Percentiles rank a stretch among this genome's conserved stretches.
Evolutionary conservation across 179 eudicot species (phyloP).

Genomic region (Vitellaria paradoxa): DNA sequence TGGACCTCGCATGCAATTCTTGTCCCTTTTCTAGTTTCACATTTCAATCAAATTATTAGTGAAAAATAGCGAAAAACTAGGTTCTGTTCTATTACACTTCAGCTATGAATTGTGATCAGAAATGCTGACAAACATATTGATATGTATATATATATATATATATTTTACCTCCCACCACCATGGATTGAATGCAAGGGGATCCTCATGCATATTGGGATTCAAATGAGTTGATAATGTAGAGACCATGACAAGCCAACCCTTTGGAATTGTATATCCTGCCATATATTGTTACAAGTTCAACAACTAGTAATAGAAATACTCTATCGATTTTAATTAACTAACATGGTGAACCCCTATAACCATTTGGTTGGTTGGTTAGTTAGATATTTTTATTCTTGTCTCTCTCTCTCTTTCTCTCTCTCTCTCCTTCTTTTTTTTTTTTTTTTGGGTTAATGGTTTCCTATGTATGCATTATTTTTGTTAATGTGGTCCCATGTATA

Average conservation of each 20-base stretch:
- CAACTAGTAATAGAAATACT: too few relatives aligned
- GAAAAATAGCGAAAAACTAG: not conserved
- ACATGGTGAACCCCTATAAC: too few relatives aligned
- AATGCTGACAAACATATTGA: too few relatives aligned
- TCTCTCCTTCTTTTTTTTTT: too few relatives aligned
- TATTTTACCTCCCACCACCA: conserved; percentile 30
- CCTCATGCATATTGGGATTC: conserved; percentile 19
- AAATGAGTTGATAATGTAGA: conserved; percentile 18
- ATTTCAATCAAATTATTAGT: not conserved
- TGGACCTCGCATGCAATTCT: conserved; percentile 13
- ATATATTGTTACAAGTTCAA: not conserved
- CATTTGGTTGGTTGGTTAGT: too few relatives aligned
- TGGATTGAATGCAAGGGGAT: conserved; percentile 33
- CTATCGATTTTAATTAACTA: too few relatives aligned
- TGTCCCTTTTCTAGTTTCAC: conserved; percentile 12
- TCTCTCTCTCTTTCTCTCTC: too few relatives aligned
- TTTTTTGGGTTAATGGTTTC: too few relatives aligned
- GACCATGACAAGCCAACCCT: conserved; percentile 26
- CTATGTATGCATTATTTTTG: too few relatives aligned
- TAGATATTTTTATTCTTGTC: too few relatives aligned
- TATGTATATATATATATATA: not conserved
- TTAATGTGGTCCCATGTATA: too few relatives aligned
- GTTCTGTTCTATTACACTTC: not conserved
- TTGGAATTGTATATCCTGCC: conserved; percentile 35
- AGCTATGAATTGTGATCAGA: not conserved